Evolutionary conservation across 2,329 filamentous ascomycete species (phyloP), one percentile per base, ranked within the genome.

Genomic region (Alternaria gansuensis): DNA sequence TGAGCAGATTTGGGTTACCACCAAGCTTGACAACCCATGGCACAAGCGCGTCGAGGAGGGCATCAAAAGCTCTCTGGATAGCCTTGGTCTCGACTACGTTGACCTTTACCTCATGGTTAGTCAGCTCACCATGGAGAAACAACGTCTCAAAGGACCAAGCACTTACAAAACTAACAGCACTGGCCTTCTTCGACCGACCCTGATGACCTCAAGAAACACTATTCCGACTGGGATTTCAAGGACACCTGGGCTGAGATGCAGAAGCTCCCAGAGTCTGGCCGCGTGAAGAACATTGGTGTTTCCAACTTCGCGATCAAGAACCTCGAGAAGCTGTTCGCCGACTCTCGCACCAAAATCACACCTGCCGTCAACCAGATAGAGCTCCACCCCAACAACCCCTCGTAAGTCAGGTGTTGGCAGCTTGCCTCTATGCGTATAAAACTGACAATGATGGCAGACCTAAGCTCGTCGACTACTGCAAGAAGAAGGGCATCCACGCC

Each of bases 271-370:
- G 85, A 78, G 10, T 87, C 85, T 43, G 88, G 88, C 76, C 91
- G 92, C 79, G 90, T 90, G 51, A 85, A 84, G 78, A 92, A 91
- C 82, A 92, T 94, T 75, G 91, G 91, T 69, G 90, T 95, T 57
- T 92, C 90, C 78, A 96, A 96, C 84, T 95, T 96, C 77, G 89
- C 84, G 64, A 91, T 93, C 76, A 86, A 82, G 77, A 91, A 95
- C 79, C 82, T 95, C 36, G 90, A 94, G 83, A 90, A 86, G 77
- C 84, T 82, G 58, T 82, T 95, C 62, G 87, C 84, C 67, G 85
- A 90, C 68, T 83, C 86, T 10, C 83, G 82, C 64, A 86, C 82
- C 80, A 88, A 88, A 80, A 87, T 85, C 57, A 78, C 82, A 10
- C 84, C 83, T 13, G 89, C 90, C 17, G 90, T 92, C 66, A 93